Conservation (phyloP, 2,329 filamentous ascomycete genomes). For the Chrysoporthe puriensis region DNA sequence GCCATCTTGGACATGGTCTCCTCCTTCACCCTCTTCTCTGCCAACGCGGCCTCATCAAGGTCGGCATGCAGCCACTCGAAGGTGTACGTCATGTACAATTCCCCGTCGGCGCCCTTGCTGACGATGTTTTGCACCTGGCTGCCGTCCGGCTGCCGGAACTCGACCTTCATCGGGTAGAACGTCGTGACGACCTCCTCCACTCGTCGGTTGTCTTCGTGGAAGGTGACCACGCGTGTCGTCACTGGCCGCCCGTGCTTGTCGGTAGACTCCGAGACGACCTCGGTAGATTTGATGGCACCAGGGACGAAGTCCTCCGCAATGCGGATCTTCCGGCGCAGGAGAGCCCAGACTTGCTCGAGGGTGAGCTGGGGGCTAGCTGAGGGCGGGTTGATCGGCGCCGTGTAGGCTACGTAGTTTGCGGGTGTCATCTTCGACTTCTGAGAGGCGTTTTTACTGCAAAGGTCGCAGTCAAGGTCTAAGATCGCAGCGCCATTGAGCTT, state of each 20-base stretch:
- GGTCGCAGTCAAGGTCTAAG: not conserved
- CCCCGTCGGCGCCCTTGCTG: constrained; percentile 18
- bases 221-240: constrained; percentile 37
- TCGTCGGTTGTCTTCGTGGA: constrained; percentile 30
- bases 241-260: constrained; percentile 34
- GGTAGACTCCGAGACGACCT: constrained; percentile 34
- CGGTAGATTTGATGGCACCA: constrained; percentile 36
- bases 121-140: constrained; percentile 35
- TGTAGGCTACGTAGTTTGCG: constrained; percentile 26
- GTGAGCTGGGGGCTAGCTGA: constrained; percentile 18
- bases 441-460: not conserved
- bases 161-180: constrained; percentile 34
- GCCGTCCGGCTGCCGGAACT: constrained; percentile 36
- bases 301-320: constrained; percentile 38
- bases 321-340: constrained; percentile 35
- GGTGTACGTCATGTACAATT: constrained; percentile 27
- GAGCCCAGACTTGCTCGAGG: constrained; percentile 21
- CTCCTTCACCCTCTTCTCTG: constrained; percentile 15
- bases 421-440: constrained; percentile 10
- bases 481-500: too few relatives aligned
- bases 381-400: constrained; percentile 22
- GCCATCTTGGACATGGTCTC: constrained; percentile 19
- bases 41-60: constrained; percentile 7
- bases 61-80: constrained; percentile 26
- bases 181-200: constrained; percentile 24